phyloP scores from a whole-genome alignment of 108 stramenopile genomes.

The Skeletonema marinoi region DNA sequence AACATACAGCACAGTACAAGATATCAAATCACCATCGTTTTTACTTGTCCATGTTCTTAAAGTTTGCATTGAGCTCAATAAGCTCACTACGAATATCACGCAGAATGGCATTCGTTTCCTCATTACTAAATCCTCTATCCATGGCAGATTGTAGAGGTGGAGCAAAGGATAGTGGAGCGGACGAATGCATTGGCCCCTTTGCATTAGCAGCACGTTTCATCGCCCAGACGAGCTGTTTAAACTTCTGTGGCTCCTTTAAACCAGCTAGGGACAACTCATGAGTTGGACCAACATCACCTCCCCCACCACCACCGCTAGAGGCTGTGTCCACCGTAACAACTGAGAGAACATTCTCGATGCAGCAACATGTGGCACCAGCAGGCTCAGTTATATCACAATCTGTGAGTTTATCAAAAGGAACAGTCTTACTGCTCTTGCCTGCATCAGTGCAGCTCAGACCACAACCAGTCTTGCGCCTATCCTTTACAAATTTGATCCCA shows the following conservation, averaged over 20 bases:
- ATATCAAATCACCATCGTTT: no score
- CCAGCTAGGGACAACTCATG: constrained; percentile 28
- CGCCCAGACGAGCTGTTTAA: constrained; percentile 40
- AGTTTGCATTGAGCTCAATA: constrained; percentile 6
- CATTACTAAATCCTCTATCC: constrained; percentile 20
- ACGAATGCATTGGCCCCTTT: neutral
- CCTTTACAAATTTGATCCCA: constrained; percentile 49
- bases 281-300: neutral
- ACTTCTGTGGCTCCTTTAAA: constrained; percentile 21
- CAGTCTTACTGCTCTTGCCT: constrained; percentile 36
- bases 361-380: constrained; percentile 15
- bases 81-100: constrained; percentile 2
- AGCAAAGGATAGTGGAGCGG: neutral
- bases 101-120: constrained; percentile 11
- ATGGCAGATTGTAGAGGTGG: neutral
- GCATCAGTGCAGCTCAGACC: constrained; percentile 24
- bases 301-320: neutral
- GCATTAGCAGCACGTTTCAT: constrained; percentile 33
- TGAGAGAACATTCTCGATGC: constrained; percentile 15
- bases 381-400: constrained; percentile 40
- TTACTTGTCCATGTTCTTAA: constrained; percentile 2
- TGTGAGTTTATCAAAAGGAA: constrained; percentile 45
- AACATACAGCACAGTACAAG: no score
- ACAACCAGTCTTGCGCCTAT: constrained; percentile 17
- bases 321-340: constrained; percentile 30